Base-by-base conservation (phyloP, 2,329 filamentous ascomycete genomes). In the Xylaria sp. region DNA sequence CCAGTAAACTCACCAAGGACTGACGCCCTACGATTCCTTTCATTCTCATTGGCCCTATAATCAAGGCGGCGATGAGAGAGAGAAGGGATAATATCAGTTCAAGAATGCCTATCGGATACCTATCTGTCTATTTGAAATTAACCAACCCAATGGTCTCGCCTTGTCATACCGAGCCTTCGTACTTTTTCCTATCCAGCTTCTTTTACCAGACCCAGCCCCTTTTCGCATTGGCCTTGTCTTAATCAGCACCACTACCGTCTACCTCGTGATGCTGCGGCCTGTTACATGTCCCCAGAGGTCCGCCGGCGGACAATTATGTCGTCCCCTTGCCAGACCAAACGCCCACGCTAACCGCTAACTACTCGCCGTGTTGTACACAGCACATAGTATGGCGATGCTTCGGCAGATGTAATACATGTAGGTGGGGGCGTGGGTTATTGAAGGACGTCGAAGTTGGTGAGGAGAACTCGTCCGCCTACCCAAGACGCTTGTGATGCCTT, bases 61-160 rank as follows among this genome's bases (percentile, higher is more conserved):
- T 59, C 25, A 65, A 65, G 66, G 66, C 66, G 65, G 18, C 56
- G 44, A 37, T 9, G 10, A n/a, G 9, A 28, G 28, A 41, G 28
- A 46, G n/a, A 6, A 25, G 15, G 15, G 18, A 23, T 41, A 23
- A 15, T 18, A 6, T 9, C 8, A 1, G 46, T 54, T 52, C 34
- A 13, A 4, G 12, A n/a, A 32, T 32, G 46, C 18, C n/a, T 15
- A 68, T 65, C 60, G 55, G 59, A 23, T 28, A 48, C 18, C 41
- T 46, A 18, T 37, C 0, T 7, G 32, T 34, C 41, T 12, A 57
- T 13, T 25, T 52, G 23, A 13, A 25, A 25, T 57, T 41, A 28
- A 41, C 39, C 23, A 23, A 25, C n/a, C 52, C 18, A 52, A 54
- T 58, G 25, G 41, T 20, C 3, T 25, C 25, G 20, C 57, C 51